Conservation (phyloP, 352 stramenopile species). For the Globisporangium nodosum region DNA sequence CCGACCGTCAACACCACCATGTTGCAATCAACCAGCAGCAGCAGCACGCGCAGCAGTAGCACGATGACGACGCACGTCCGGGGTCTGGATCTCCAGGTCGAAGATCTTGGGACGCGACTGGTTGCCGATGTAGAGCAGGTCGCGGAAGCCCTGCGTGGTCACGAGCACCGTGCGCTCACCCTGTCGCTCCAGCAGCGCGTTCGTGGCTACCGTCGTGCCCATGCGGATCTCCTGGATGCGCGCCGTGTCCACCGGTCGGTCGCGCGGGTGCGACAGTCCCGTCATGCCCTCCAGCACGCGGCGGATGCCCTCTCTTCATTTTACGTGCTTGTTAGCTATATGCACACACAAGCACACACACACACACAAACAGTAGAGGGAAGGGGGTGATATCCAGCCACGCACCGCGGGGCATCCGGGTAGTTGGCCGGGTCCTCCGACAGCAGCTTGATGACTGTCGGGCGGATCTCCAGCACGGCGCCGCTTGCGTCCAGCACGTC, state of each 20-base stretch:
- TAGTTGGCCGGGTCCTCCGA: constrained; percentile 98
- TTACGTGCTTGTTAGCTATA: neutral
- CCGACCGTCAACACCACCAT: too few relatives aligned
- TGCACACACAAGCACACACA: neutral
- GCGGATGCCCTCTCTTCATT: constrained; percentile 85
- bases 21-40: too few relatives aligned
- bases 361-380: neutral
- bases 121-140: constrained; percentile 98
- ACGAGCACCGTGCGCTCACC: constrained; percentile 94
- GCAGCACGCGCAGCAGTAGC: neutral
- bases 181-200: constrained; percentile 96
- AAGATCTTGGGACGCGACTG: constrained; percentile 98
- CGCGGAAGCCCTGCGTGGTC: constrained; percentile 94
- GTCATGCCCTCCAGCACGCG: constrained; percentile 93
- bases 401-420: constrained; percentile 91
- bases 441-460: constrained; percentile 95
- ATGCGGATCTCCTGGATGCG: constrained; percentile 96
- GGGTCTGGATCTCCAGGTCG: constrained; percentile 92
- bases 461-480: constrained; percentile 36
- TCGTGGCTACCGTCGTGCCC: constrained; percentile 97
- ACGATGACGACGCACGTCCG: constrained; percentile 40
- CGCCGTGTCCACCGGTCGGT: constrained; percentile 81
- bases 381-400: neutral
- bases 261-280: constrained; percentile 75
- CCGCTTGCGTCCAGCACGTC: constrained; percentile 64